Percentiles rank a stretch among this genome's conserved stretches.
Conservation (phyloP, 2,329 filamentous ascomycete species). For the Hypoxylon sp. region DNA sequence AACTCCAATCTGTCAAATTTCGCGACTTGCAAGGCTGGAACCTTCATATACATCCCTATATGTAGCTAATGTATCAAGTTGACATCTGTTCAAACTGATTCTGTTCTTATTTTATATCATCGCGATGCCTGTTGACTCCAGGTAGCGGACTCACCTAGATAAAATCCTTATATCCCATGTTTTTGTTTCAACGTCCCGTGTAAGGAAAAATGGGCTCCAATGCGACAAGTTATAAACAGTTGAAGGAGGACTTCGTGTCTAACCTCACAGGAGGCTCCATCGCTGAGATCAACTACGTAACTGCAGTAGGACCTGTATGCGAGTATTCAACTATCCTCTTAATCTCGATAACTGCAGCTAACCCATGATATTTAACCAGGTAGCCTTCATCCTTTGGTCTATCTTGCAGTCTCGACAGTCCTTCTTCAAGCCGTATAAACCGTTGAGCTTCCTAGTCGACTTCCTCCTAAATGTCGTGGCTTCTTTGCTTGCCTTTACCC, state of each 20-base stretch:
- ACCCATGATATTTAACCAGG: conserved; percentile 63
- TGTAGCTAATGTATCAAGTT: conserved; percentile 42
- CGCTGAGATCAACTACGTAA: conserved; percentile 88
- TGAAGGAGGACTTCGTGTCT: conserved; percentile 96
- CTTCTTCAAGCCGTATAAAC: conserved; percentile 84
- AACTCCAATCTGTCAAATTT: conserved; percentile 15
- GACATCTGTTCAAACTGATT: conserved; percentile 39
- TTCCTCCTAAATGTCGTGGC: conserved; percentile 88
- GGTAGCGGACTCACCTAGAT: conserved; percentile 11
- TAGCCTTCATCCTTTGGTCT: conserved; percentile 88
- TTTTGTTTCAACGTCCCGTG: conserved; percentile 4
- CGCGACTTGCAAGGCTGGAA: conserved; percentile 18
- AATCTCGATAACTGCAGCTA: conserved; percentile 14
- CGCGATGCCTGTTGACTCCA: conserved; percentile 26
- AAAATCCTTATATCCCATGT: conserved; percentile 4
- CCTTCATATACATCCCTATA: conserved; percentile 1
- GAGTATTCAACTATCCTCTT: conserved; percentile 35
- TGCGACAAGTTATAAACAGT: conserved; percentile 81
- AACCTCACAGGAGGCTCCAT: conserved; percentile 87
- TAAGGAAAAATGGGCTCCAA: conserved; percentile 52
- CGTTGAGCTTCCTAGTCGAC: conserved; percentile 79
- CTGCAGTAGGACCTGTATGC: conserved; percentile 85
- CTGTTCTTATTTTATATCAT: conserved; percentile 9
- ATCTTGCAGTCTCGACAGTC: conserved; percentile 85
- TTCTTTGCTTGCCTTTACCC: conserved; percentile 86